Evolutionary conservation across 2,329 filamentous ascomycete species (phyloP), one percentile per base, ranked within the genome.

Genomic region (Neopestalotiopsis sp.): DNA sequence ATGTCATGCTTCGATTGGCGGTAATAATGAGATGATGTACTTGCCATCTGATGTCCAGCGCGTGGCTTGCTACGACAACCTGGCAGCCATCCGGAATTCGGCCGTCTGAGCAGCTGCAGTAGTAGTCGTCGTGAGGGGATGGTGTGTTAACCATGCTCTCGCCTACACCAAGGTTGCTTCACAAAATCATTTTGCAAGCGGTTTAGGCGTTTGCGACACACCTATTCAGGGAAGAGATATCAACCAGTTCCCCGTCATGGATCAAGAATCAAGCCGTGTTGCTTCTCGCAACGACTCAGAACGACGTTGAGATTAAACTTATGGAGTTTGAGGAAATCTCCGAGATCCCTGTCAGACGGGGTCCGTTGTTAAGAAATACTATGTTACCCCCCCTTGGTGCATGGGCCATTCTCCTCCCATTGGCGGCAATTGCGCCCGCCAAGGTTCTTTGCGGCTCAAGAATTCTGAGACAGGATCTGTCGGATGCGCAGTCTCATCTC

Each of bases 401-500:
- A 56, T 24, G 63, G 63, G 63, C 40, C 40, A 57, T 58, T 13
- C 14, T 17, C 34, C 6, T 24, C 28, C 40, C 10, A 20, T n/a
- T 10, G 45, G 42, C 63, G 53, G 40, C 63, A 49, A 34, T 32
- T 34, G 63, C 32, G 13, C 7, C 65, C 24, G 13, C 24, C 69
- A 68, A 61, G 71, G 17, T n/a, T n/a, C 66, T 70, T 71, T 72
- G 73, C 72, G 74, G 73, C 73, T 75, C 73, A 71, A 72, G 67
- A 69, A 72, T 67, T 30, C 67, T 76, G 75, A 76, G 73, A 77
- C 75, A 70, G 59, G 70, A 69, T 40, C 68, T 64, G 75, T 77
- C 69, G 71, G 75, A 77, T 77, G 66, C 71, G 66, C 74, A 69
- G 75, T 77, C 75, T 77, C 75, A 75, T 76, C 75, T 71, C 70